Evolutionary conservation across 1,139 yeast species (phyloP).

Genomic region (Pneumocystis oryctolagi): DNA sequence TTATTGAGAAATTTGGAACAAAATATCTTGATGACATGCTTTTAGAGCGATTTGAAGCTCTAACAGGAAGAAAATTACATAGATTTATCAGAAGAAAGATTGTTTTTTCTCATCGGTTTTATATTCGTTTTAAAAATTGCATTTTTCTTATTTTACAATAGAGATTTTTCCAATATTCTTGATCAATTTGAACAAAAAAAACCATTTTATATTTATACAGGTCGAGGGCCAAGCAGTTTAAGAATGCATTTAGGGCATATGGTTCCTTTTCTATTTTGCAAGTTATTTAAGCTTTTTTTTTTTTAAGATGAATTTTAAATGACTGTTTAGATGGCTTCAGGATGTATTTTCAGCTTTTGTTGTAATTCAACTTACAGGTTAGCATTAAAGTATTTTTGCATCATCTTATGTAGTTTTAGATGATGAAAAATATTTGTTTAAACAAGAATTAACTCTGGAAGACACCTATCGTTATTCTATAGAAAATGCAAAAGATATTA

Average conservation of each 20-base stretch:
- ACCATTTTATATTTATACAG: constrained; percentile 90
- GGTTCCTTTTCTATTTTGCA: constrained; percentile 89
- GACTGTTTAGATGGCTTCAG: constrained; percentile 54
- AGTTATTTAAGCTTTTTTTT: constrained; percentile 19
- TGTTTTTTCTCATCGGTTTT: constrained; percentile 68
- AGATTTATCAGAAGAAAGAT: constrained; percentile 80
- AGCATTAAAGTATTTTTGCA: not conserved
- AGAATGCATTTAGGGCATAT: constrained; percentile 96
- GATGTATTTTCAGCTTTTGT: constrained; percentile 96
- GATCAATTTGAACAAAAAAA: constrained; percentile 87
- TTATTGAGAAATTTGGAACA: constrained; percentile 81
- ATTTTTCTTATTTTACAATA: not conserved
- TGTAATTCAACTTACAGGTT: constrained; percentile 67
- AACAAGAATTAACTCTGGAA: constrained; percentile 71
- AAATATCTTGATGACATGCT: constrained; percentile 55
- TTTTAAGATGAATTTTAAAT: not conserved
- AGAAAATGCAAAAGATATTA: constrained; percentile 83
- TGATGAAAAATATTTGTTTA: constrained; percentile 93
- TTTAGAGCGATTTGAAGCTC: constrained; percentile 53
- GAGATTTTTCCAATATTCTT: constrained; percentile 60
- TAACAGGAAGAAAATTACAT: constrained; percentile 90
- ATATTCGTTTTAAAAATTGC: too few relatives aligned
- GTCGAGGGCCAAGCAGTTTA: constrained; percentile 93
- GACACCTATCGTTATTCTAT: constrained; percentile 69
- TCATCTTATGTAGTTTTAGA: constrained; percentile 28